Percentiles rank a stretch among this genome's conserved stretches.
Conservation (phyloP, 148 eudicot genomes). For the Beta vulgaris region DNA sequence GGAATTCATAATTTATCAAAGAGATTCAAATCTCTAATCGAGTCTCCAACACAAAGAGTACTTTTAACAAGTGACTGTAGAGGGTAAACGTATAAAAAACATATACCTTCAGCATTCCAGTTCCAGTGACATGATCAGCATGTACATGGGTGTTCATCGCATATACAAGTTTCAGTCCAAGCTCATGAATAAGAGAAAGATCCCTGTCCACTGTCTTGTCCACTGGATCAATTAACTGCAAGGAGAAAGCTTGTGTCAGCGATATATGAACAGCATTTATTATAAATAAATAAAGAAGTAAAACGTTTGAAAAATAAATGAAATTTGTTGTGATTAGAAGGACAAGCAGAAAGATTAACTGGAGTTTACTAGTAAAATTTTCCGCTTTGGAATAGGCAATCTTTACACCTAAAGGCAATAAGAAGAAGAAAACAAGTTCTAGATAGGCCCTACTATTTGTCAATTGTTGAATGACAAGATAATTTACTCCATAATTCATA, state of each 20-base stretch:
- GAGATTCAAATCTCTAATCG: not conserved
- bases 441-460: not conserved
- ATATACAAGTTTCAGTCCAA: constrained; percentile 87
- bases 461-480: not conserved
- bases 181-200: constrained; percentile 70
- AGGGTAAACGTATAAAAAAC: constrained; percentile 13
- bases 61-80: not conserved
- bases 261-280: not conserved
- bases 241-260: constrained; percentile 17
- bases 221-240: constrained; percentile 92
- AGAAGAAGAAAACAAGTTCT: not conserved
- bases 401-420: not conserved
- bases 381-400: not conserved
- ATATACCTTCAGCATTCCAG: constrained; percentile 82
- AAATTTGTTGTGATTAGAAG: not conserved
- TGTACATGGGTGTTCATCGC: constrained; percentile 97
- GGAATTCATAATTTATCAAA: not conserved
- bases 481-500: not conserved
- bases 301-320: not conserved
- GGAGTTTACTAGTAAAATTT: not conserved
- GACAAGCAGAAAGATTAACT: not conserved
- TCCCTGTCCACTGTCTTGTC: constrained; percentile 88
- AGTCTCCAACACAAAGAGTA: not conserved
- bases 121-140: constrained; percentile 98
- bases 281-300: not conserved